Evolutionary conservation across 1,139 yeast genomes (phyloP).

Genomic region (Blastobotrys indianensis): DNA sequence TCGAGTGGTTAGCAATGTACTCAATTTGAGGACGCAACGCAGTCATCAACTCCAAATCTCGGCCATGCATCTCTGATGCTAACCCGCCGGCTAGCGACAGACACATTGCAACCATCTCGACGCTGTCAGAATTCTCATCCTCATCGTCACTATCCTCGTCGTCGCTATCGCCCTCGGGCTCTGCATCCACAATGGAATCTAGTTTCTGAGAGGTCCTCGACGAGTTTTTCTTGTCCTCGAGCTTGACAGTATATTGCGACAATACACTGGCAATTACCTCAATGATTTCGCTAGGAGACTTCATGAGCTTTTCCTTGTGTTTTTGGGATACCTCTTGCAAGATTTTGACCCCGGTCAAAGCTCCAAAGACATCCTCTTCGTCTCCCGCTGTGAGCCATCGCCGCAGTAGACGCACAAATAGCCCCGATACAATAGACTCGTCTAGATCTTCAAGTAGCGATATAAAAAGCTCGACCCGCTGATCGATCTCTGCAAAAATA

Average conservation of each 20-base stretch:
- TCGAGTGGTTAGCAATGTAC: constrained; percentile 20
- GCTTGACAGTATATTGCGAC: constrained; percentile 21
- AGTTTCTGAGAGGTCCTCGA: background rate
- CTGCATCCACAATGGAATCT: constrained; percentile 19
- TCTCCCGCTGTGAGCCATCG: constrained; percentile 47
- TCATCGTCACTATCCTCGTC: constrained; percentile 27
- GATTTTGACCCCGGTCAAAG: constrained; percentile 56
- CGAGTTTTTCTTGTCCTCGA: constrained; percentile 17
- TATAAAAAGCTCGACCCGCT: constrained; percentile 43
- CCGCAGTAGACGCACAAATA: constrained; percentile 50
- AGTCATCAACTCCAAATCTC: constrained; percentile 40
- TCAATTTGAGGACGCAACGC: constrained; percentile 32
- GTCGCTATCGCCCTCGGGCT: constrained; percentile 23
- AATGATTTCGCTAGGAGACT: constrained; percentile 56
- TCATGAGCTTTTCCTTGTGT: constrained; percentile 56
- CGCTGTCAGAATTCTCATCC: constrained; percentile 25
- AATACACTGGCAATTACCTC: constrained; percentile 50
- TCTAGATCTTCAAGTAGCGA: constrained; percentile 47
- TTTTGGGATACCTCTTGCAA: constrained; percentile 57
- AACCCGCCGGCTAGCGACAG: constrained; percentile 28
- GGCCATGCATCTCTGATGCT: constrained; percentile 29
- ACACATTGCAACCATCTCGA: constrained; percentile 29
- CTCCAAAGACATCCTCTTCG: constrained; percentile 45
- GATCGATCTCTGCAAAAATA: constrained; percentile 44
- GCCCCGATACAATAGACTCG: constrained; percentile 37